A percentile compares a stretch with the other conserved stretches of the same genome.
Evolutionary conservation across 352 stramenopile species (phyloP).

Genomic region (Globisporangium mamillatum): DNA sequence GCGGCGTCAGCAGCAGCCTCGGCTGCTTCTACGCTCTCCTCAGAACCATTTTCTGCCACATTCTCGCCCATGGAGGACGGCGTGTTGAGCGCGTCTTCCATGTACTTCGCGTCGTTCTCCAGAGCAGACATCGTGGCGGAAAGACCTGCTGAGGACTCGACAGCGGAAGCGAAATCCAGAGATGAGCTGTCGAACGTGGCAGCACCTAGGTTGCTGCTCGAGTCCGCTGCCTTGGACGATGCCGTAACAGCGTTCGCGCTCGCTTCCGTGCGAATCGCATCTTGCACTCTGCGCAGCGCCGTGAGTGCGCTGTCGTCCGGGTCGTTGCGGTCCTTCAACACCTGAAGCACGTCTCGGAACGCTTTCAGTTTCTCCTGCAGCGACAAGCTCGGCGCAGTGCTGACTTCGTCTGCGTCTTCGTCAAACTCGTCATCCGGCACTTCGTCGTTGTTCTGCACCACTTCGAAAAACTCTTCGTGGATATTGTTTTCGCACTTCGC

Average conservation of each 20-base stretch:
- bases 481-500: conserved; percentile 61
- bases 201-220: neutral
- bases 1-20: neutral
- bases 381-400: conserved; percentile 34
- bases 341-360: conserved; percentile 73
- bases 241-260: conserved; percentile 18
- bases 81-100: conserved; percentile 17
- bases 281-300: conserved; percentile 58
- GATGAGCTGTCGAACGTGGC: conserved; percentile 15
- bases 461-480: conserved; percentile 83
- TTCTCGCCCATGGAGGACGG: conserved; percentile 6
- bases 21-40: neutral
- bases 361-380: conserved; percentile 79
- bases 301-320: conserved; percentile 52
- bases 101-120: conserved; percentile 17
- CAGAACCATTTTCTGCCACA: neutral
- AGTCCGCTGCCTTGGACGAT: neutral
- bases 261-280: conserved; percentile 53
- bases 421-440: conserved; percentile 68
- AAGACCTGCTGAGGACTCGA: conserved; percentile 10
- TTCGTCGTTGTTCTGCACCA: conserved; percentile 63
- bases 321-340: conserved; percentile 71
- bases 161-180: conserved; percentile 14
- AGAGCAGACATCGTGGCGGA: conserved; percentile 17
- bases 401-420: conserved; percentile 41